Evolutionary conservation across 2,329 filamentous ascomycete species (phyloP), one percentile per base, ranked within the genome.

Genomic region (Sarocladium kiliense): DNA sequence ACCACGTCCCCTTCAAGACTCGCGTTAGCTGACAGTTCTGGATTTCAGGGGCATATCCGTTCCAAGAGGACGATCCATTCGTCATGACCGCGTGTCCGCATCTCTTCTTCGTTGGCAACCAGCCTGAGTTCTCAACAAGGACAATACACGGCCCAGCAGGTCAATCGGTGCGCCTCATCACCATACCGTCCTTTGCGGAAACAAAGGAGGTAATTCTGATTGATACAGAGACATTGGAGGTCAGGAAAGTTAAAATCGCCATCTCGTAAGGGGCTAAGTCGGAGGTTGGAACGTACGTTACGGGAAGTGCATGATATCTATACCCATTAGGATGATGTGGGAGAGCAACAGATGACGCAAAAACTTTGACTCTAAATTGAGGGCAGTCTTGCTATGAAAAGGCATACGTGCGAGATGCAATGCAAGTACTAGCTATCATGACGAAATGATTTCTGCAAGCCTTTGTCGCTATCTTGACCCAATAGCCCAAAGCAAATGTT

Each of bases 31-130:
- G 50, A 66, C 56, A 10, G 2, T 7, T n/a, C 30, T 5, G 1
- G 6, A 12, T 55, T 49, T n/a, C 58, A 92, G 90, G 90, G 89
- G 92, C 89, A 66, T 99, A 97, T 66, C 94, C 94, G 0, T 99
- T 96, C 71, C 92, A 97, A 71, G 89, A 94, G 18, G 82, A 91
- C 51, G 95, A 99, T 66, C 91, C 90, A 1, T 95, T 97, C 65
- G 87, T 97, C 42, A 79, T 99, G 64, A 83, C 86, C 59, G 76
- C 85, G 18, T 96, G 90, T 59, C 94, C 94, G 2, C 93, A 99
- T 65, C 77, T 99, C 30, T 97, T 91, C 73, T 90, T 99, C 68
- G 87, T 89, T 1, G 92, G 92, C 16, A 91, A 88, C 63, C 91
- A 96, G 69, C 86, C 90, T 2, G 77, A 78, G 54, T 96, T 95